A percentile compares a stretch with the other conserved stretches of the same genome.
Evolutionary conservation across 2,329 filamentous ascomycete genomes (phyloP).

Genomic region (Ramularia collo-cygni): DNA sequence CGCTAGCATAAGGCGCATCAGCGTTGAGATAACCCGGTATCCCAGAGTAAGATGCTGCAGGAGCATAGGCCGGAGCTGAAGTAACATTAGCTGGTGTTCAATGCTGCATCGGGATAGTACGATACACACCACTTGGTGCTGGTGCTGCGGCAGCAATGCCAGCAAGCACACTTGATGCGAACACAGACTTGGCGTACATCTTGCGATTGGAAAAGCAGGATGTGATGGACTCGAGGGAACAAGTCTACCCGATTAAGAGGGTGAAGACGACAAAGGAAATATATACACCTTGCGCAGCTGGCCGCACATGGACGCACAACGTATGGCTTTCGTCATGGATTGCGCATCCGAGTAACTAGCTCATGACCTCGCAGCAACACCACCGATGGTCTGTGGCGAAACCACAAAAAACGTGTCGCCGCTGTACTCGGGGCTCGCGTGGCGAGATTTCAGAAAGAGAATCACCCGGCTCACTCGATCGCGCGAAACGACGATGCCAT

Average conservation of each 20-base stretch:
- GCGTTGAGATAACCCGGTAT: slow-evolving; percentile 40
- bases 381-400: no score
- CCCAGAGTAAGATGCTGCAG: slow-evolving; percentile 22
- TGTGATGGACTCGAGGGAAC: slow-evolving; percentile 1
- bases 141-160: slow-evolving; percentile 32
- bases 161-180: slow-evolving; percentile 31
- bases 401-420: neutral
- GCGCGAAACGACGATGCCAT: neutral
- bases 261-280: neutral
- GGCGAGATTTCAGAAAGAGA: neutral
- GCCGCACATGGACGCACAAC: neutral
- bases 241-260: neutral
- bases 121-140: slow-evolving; percentile 18
- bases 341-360: no score
- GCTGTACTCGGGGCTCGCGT: neutral
- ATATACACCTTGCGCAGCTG: neutral
- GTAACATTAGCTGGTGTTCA: neutral
- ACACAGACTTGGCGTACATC: slow-evolving; percentile 32
- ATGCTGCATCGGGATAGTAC: neutral
- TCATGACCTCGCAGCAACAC: no score
- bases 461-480: neutral
- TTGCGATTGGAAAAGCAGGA: slow-evolving; percentile 12
- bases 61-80: slow-evolving; percentile 7
- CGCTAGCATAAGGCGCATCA: slow-evolving; percentile 35
- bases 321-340: neutral